phyloP scores from a whole-genome alignment of 495 filamentous ascomycete genomes.

The Jackrogersella multiformis region DNA sequence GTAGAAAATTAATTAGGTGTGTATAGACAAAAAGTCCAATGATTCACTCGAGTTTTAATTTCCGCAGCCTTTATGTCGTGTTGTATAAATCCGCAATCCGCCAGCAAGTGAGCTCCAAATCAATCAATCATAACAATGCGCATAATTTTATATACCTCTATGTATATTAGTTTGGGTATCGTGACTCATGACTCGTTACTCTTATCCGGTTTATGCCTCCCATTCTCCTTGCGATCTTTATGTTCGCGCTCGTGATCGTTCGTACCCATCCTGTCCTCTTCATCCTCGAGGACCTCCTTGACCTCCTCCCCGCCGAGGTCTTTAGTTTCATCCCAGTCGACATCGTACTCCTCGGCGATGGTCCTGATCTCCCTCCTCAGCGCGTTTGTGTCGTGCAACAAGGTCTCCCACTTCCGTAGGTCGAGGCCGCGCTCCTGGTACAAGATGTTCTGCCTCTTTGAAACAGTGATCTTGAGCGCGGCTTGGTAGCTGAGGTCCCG shows the following conservation, averaged over 20 bases:
- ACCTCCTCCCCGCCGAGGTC: constrained; percentile 82
- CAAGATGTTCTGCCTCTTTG: constrained; percentile 75
- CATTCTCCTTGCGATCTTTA: constrained; percentile 56
- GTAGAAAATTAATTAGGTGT: constrained; percentile 8
- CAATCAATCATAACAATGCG: not conserved
- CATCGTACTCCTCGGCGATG: constrained; percentile 88
- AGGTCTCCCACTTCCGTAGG: constrained; percentile 73
- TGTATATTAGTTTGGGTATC: constrained; percentile 28
- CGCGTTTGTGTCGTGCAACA: constrained; percentile 84
- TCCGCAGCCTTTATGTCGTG: not conserved
- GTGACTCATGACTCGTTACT: constrained; percentile 37
- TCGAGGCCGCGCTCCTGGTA: constrained; percentile 82
- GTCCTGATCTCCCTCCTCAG: constrained; percentile 81
- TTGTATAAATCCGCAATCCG: too few species aligned
- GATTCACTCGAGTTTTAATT: not conserved
- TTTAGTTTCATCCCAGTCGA: constrained; percentile 87
- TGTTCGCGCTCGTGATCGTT: constrained; percentile 57
- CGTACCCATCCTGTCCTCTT: constrained; percentile 56
- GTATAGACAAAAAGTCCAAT: constrained; percentile 22
- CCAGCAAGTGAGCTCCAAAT: not conserved
- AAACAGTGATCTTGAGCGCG: constrained; percentile 86
- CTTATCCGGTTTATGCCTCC: constrained; percentile 54
- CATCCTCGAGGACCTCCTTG: constrained; percentile 72
- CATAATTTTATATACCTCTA: constrained; percentile 25
- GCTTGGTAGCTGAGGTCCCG: constrained; percentile 86